Evolutionary conservation across 2,329 filamentous ascomycete species (phyloP).

Genomic region (Colletotrichum karsti): DNA sequence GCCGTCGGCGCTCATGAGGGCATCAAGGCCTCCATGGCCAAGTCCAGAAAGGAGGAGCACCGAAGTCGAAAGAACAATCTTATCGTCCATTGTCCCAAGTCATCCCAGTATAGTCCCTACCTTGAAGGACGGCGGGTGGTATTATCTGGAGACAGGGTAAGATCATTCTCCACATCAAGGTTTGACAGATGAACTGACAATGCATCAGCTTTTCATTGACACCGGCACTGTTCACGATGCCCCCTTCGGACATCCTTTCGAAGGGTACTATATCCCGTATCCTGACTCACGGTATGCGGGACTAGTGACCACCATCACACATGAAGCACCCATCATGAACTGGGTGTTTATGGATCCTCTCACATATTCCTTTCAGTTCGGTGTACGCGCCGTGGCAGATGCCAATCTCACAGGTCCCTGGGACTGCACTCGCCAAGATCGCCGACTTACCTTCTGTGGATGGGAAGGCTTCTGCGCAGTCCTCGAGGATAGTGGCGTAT

Average conservation of each 20-base stretch:
- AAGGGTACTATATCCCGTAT: conserved; percentile 66
- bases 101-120: conserved; percentile 50
- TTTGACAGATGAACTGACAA: not conserved
- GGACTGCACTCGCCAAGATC: conserved; percentile 61
- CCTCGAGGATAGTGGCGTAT: conserved; percentile 52
- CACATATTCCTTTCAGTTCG: conserved; percentile 56
- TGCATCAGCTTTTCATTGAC: conserved; percentile 54
- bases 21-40: conserved; percentile 55
- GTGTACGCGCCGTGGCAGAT: conserved; percentile 51
- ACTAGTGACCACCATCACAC: conserved; percentile 57
- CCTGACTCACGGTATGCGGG: conserved; percentile 57
- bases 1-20: conserved; percentile 56
- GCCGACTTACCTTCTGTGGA: conserved; percentile 55
- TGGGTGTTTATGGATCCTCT: conserved; percentile 58
- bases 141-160: conserved; percentile 51
- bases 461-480: conserved; percentile 59
- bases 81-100: conserved; percentile 54
- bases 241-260: conserved; percentile 57
- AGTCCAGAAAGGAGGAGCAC: conserved; percentile 54
- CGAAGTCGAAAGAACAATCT: conserved; percentile 57
- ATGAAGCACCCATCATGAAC: conserved; percentile 57
- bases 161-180: not conserved
- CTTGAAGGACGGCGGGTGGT: conserved; percentile 55
- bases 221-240: conserved; percentile 41
- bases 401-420: conserved; percentile 55